Evolutionary conservation across 305 asterid species (phyloP), one percentile per base, ranked within the genome.

Genomic region (Ajuga reptans): DNA sequence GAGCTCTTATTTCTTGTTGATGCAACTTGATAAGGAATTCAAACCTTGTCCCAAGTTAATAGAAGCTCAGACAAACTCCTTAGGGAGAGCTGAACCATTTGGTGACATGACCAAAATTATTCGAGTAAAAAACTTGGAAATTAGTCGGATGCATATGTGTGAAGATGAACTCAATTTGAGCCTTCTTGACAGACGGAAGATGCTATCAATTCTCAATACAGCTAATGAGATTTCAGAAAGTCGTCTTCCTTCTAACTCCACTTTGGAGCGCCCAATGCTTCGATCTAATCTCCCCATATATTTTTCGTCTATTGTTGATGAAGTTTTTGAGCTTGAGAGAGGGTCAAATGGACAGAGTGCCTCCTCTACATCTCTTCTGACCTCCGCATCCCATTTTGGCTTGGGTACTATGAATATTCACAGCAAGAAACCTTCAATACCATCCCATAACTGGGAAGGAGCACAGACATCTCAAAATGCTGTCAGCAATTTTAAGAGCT

Each of bases 1-100:
- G 69, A 81, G 90, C 74, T 85, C 91, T 57, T 94, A 89, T 81
- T 85, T 80, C 81, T 81, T 94, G 85, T 81, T 91, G 77, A 84
- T 94, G 96, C 97, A 91, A 79, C 95, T 94, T 46, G 98, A 91
- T 76, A 83, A 78, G 77, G 96, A 91, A 75, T 91, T 94, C 84
- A 94, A 78, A 75, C 98, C 97, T 66, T 78, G 88, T 71, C 89
- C 91, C 73, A 89, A 85, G 83, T 82, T 94, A 78, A 80, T 94
- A 51, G 99, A 94, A 85, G 85, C 86, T 68, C 90, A 84, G 75
- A 66, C 72, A 64, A 94, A 88, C 80, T 78, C 90, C 53, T 77
- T 84, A 6, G 86, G 86, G 77, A 88, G 81, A 75, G 80, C 82
- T 52, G 90, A 84, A 73, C 72, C 85, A 70, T 79, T 85, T 73